phyloP scores from a whole-genome alignment of 495 filamentous ascomycete genomes.

The Aspergillus homomorphus region DNA sequence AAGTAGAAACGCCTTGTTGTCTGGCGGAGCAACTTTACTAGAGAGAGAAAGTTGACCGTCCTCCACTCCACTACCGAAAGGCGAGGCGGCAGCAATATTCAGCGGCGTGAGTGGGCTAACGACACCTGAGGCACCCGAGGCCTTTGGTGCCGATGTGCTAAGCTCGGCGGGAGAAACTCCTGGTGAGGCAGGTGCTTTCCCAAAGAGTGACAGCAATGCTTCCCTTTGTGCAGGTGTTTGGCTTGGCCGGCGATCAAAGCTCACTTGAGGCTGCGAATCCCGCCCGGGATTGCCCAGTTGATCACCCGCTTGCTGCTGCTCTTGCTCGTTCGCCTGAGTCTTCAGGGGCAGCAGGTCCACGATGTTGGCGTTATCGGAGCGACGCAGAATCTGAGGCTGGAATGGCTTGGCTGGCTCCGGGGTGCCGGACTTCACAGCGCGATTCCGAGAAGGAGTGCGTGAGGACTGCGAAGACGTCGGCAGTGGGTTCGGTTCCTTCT shows the following conservation, averaged over 20 bases:
- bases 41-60: conserved; percentile 45
- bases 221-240: conserved; percentile 62
- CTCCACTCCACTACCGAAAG: conserved; percentile 38
- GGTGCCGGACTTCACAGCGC: conserved; percentile 17
- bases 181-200: conserved; percentile 47
- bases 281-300: neutral
- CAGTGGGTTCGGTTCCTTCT: conserved; percentile 27
- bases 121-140: conserved; percentile 28
- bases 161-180: conserved; percentile 18
- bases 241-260: conserved; percentile 41
- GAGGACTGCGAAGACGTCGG: conserved; percentile 16
- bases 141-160: conserved; percentile 19
- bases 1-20: conserved; percentile 73
- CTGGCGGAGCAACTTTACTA: conserved; percentile 56
- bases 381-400: conserved; percentile 59
- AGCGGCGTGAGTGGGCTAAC: conserved; percentile 49
- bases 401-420: conserved; percentile 46
- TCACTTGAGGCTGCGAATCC: conserved; percentile 13
- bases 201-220: conserved; percentile 67
- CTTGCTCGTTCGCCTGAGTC: conserved; percentile 17
- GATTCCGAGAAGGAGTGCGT: conserved; percentile 17
- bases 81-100: conserved; percentile 35
- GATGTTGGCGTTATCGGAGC: conserved; percentile 41
- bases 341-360: conserved; percentile 22
- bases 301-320: conserved; percentile 6